Conservation (phyloP, 139 green algal species). For the Closterium sp. region DNA sequence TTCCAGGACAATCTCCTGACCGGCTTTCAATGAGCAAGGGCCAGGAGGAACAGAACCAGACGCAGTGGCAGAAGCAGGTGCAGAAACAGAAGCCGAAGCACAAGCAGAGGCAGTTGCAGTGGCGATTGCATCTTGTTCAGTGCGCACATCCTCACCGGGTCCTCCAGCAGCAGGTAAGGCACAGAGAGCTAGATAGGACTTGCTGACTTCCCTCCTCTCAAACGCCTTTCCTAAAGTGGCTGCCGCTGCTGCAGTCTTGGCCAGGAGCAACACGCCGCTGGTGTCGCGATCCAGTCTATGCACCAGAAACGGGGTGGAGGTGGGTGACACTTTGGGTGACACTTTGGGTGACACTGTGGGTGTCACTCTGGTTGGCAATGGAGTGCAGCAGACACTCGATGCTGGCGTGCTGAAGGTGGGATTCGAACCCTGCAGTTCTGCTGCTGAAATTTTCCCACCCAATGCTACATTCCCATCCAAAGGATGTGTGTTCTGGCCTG, state of each 20-base stretch:
- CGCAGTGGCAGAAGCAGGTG: background rate
- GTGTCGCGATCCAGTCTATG: constrained; percentile 44
- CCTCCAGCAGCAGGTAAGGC: background rate
- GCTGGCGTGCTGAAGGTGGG: background rate
- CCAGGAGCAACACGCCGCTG: constrained; percentile 40
- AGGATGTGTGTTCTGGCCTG: background rate
- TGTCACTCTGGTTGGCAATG: background rate
- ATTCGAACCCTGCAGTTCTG: background rate
- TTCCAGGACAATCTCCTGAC: background rate
- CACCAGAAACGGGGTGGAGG: constrained; percentile 6
- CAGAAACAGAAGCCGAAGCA: background rate
- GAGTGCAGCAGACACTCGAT: no score
- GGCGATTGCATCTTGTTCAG: background rate
- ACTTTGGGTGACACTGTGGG: background rate
- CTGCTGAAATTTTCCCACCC: background rate
- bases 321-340: background rate
- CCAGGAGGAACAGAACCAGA: background rate
- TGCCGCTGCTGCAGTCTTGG: constrained; percentile 1
- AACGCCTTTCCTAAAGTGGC: constrained; percentile 20
- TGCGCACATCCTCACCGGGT: background rate
- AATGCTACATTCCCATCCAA: background rate
- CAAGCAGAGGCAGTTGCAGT: background rate
- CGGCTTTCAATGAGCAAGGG: background rate
- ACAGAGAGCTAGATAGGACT: constrained; percentile 32
- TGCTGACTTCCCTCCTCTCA: constrained; percentile 19